Base-by-base conservation (phyloP, 1,139 yeast species). In the Williopsis jadinii region DNA sequence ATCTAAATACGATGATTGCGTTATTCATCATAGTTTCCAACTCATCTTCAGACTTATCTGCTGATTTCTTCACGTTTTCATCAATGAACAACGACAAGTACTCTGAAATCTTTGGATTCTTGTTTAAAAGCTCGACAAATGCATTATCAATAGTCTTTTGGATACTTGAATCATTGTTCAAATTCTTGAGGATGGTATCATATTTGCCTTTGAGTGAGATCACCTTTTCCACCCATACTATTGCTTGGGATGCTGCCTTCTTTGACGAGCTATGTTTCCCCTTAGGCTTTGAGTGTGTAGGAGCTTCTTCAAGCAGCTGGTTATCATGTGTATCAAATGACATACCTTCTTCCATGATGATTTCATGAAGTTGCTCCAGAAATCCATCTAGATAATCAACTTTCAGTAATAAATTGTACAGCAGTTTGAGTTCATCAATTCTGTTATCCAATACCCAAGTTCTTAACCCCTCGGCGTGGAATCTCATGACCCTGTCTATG, bases 71-170 rank as follows among this genome's bases (percentile, higher is more conserved):
- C 55, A 80, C 77, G 47, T 70, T 68, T 45, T 76, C 80, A 60
- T 90, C 97, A 61, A 90, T 75, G 59, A 73, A 88, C 8, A 84
- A 62, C 0, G 95, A 84, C 35, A 90, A 61, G 47, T 73, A 74
- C 55, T 90, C 97, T 0, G 95, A 75, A 0, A 84, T 75, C 51
- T 77, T 77, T 2, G 65, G 58, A 39, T 75, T 71, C 34, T 65
- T 59, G 55, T 84, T 85, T 32, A 88, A 67, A 53, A 82, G 77
- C 24, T 72, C 76, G 12, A 80, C 68, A 55, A 86, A 76, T 0
- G 88, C 76, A 15, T 71, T 68, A 29, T 80, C 80, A 4, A 86
- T 68, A 2, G 80, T 67, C 43, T 73, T 77, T 39, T 73, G 75
- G 38, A 84, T 53, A 1, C 68, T 62, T 2, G 67, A 62, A 55